Evolutionary conservation across 2,329 filamentous ascomycete genomes (phyloP).

Genomic region (Exophiala lecanii-corni): DNA sequence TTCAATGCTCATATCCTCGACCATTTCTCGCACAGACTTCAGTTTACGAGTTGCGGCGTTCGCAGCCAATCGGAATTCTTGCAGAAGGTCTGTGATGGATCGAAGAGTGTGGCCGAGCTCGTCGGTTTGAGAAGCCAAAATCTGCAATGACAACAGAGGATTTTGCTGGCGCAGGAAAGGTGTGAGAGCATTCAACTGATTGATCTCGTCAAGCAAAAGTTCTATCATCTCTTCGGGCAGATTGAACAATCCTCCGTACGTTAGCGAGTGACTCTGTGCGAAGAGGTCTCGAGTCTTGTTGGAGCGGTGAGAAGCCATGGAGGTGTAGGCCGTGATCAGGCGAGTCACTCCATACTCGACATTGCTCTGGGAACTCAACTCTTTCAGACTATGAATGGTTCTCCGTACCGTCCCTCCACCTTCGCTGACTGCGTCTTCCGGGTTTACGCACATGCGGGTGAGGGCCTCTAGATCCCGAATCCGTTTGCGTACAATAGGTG

Average conservation of each 20-base stretch:
- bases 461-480: constrained; percentile 54
- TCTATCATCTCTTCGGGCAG: constrained; percentile 53
- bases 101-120: constrained; percentile 76
- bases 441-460: constrained; percentile 39
- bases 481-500: constrained; percentile 50
- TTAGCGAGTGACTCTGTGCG: constrained; percentile 53
- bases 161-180: constrained; percentile 44
- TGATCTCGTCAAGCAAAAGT: constrained; percentile 53
- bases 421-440: constrained; percentile 36
- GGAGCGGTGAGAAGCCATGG: constrained; percentile 55
- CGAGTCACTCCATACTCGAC: constrained; percentile 55
- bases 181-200: constrained; percentile 48
- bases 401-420: constrained; percentile 50
- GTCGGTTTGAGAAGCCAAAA: constrained; percentile 64
- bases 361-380: constrained; percentile 51
- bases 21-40: constrained; percentile 75
- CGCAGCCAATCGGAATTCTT: constrained; percentile 88
- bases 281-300: constrained; percentile 58
- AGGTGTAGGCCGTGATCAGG: constrained; percentile 55
- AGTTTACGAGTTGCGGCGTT: constrained; percentile 74
- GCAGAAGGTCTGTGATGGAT: constrained; percentile 81
- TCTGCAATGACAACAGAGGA: constrained; percentile 61
- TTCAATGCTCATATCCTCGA: constrained; percentile 78
- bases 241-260: constrained; percentile 42
- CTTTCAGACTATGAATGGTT: constrained; percentile 48